Evolutionary conservation across 352 stramenopile species (phyloP).

Genomic region (Globisporangium spinosum): DNA sequence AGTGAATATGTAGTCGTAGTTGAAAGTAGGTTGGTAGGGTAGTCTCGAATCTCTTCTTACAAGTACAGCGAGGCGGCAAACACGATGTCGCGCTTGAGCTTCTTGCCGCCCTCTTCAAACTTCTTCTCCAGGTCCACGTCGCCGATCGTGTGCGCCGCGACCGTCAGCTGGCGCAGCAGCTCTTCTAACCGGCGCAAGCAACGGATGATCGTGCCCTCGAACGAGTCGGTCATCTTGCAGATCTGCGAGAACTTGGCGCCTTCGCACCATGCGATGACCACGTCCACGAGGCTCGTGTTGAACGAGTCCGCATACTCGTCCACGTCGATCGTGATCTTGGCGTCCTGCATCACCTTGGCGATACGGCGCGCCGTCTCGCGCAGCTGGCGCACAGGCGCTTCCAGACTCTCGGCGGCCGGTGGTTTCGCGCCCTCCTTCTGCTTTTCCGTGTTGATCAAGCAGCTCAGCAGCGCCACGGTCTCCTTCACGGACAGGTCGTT

Average conservation of each 20-base stretch:
- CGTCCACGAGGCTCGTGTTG: slow-evolving; percentile 97
- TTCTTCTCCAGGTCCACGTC: slow-evolving; percentile 96
- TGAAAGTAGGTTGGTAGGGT: background rate
- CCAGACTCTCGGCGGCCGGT: slow-evolving; percentile 73
- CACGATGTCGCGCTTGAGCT: slow-evolving; percentile 99
- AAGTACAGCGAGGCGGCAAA: slow-evolving; percentile 99
- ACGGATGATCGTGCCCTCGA: slow-evolving; percentile 98
- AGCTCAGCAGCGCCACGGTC: slow-evolving; percentile 94
- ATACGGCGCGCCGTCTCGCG: slow-evolving; percentile 92
- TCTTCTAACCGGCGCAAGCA: slow-evolving; percentile 96
- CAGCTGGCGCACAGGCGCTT: slow-evolving; percentile 91
- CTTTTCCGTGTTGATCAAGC: slow-evolving; percentile 95
- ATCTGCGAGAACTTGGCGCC: slow-evolving; percentile 99
- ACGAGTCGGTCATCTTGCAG: slow-evolving; percentile 97
- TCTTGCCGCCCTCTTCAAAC: slow-evolving; percentile 95
- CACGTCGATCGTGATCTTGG: slow-evolving; percentile 93
- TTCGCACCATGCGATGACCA: slow-evolving; percentile 96
- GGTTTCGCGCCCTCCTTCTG: slow-evolving; percentile 86
- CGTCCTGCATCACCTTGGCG: slow-evolving; percentile 88
- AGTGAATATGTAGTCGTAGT: background rate
- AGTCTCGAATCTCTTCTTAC: slow-evolving; percentile 35
- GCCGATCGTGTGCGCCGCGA: slow-evolving; percentile 95
- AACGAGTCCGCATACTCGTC: slow-evolving; percentile 98
- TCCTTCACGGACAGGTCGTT: slow-evolving; percentile 97
- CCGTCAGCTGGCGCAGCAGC: slow-evolving; percentile 94